Evolutionary conservation across 306 rosid species (phyloP), one percentile per base, ranked within the genome.

Genomic region (Prinsepia uniflora): DNA sequence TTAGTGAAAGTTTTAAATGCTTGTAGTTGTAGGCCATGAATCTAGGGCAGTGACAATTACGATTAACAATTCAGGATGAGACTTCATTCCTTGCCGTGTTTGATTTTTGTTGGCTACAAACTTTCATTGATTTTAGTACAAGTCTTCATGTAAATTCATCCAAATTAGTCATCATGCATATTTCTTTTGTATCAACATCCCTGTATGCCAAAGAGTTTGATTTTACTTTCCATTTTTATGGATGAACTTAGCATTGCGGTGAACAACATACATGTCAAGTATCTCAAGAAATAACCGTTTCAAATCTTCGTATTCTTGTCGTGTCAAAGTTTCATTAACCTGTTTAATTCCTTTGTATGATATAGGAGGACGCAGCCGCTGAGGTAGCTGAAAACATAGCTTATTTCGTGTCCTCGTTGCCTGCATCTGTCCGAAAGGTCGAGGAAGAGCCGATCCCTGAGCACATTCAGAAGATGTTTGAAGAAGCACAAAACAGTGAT

Each of bases 331-430:
- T 67, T 30, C 11, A 66, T 8, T 10, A 13, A 56, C 22, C 63
- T 78, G 62, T 34, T 22, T 5, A 44, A 2, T 12, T 65, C 73
- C 47, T n/a, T 64, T n/a, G n/a, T 39, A n/a, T 76, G 47, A 75
- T 61, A 63, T 68, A 94, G 98, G 95, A 90, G 81, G 96, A 87
- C 56, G 85, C 81, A 41, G 81, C 90, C 0, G 87, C 58, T 46
- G 89, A 86, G 68, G 36, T 94, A 72, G 88, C 86, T 73, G 92
- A 86, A 49, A 82, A 82, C 52, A 83, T 94, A 77, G 83, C 84
- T 65, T 82, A 71, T 61, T 94, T 94, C 57, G 90, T 94, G 34
- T 77, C 82, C 42, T 89, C 96, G 0, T 78, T 94, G 74, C 98
- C 98, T 8, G 80, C 86, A 66, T 57, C 98, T 44, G 80, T 76